Base-by-base conservation (phyloP, 192 early-diverging fungal species). In the Entophlyctis luteolus region DNA sequence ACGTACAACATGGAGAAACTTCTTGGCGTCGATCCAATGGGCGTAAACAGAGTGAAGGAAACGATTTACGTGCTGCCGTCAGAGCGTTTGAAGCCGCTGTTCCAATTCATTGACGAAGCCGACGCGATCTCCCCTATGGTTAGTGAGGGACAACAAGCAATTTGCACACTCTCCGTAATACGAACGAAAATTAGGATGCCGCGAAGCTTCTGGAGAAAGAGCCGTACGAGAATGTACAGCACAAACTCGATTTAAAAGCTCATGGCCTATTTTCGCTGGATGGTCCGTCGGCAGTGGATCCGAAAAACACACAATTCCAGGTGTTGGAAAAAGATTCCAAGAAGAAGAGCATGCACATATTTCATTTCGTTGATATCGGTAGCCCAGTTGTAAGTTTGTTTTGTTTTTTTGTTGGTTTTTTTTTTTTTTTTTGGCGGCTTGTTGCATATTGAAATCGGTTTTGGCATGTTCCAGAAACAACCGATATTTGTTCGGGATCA, bases 1-100 rank as follows among this genome's bases (percentile, higher is more conserved):
- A 82, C 84, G 2, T 72, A 79, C 38, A 86, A 87, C 50, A 98
- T 98, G 93, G 95, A 98, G 67, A 76, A 79, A 55, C 78, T 93
- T 70, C 76, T 98, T 72, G 84, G 86, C 1, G 84, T 88, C 25
- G 34, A 65, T 36, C 39, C 67, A 29, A 3, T 55, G 33, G 28
- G 35, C 25, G 18, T 16, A 71, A 55, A 3, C 38, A 46, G 23
- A 27, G 67, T 34, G 38, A 25, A 3, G 5, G 80, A 81, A 55
- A 63, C 68, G 29, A 45, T 81, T n/a, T 60, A 75, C 16, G 49
- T 58, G 23, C 56, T 70, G 39, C 62, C 82, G 5, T 75, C 59
- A 14, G 90, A 92, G 73, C 70, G 76, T 1, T 67, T 91, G 56
- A 75, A 83, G 39, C 95, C 95, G 22, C 79, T 84, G 55, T 91